These are phyloP conservation scores for Microdochium nivale DNA, from an alignment of 2,329 filamentous ascomycete genomes.

Conservation along the genomic window DNA sequence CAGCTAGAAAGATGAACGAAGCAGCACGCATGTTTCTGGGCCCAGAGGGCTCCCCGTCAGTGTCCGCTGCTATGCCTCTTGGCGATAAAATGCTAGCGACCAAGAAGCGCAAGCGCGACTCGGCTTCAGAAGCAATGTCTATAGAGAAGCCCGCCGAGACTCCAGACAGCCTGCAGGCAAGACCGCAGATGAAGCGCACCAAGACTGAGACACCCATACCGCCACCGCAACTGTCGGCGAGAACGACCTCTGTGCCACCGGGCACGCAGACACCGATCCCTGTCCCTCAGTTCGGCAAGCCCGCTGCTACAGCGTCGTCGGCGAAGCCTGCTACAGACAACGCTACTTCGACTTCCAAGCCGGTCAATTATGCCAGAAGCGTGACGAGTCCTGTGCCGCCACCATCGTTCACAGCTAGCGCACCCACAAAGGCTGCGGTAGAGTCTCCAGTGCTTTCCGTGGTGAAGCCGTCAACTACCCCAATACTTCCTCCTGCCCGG, in stretches of 20 bases:
- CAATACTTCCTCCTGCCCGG: conserved; percentile 24
- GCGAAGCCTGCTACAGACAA: neutral
- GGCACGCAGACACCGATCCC: conserved; percentile 21
- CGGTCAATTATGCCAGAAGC: conserved; percentile 1
- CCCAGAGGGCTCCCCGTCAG: conserved; percentile 23
- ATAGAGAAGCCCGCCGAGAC: conserved; percentile 19
- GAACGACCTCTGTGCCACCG: conserved; percentile 21
- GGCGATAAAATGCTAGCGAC: conserved; percentile 20
- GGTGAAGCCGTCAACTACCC: conserved; percentile 24
- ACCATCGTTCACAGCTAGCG: conserved; percentile 24
- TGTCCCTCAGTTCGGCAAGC: conserved; percentile 18
- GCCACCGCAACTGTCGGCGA: conserved; percentile 27
- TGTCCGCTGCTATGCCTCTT: conserved; percentile 11
- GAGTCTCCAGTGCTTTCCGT: conserved; percentile 32
- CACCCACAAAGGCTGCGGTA: conserved; percentile 24
- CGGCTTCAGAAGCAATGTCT: conserved; percentile 18
- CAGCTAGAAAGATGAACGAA: conserved; percentile 42
- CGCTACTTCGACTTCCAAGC: conserved; percentile 1
- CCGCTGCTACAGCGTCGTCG: conserved; percentile 7
- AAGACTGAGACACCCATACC: conserved; percentile 51
- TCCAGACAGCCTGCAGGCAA: conserved; percentile 14
- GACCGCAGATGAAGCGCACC: conserved; percentile 38
- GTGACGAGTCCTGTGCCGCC: conserved; percentile 9
- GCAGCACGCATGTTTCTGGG: conserved; percentile 33
- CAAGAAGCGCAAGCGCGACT: conserved; percentile 39